Conservation (phyloP, 116 monocot species). For the Zostera marina region DNA sequence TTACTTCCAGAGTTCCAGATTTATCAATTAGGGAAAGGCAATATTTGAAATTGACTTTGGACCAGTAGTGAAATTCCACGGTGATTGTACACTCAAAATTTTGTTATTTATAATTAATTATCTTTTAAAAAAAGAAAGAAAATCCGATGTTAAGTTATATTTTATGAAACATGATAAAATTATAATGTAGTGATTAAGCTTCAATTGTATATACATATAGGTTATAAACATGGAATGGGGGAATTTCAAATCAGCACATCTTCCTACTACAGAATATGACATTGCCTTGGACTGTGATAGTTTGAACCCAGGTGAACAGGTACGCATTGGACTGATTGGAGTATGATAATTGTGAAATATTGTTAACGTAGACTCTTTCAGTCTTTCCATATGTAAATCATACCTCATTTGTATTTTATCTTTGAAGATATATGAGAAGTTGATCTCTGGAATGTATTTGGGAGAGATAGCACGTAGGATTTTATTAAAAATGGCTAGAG, state of each 20-base stretch:
- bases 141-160: neutral
- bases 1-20: too few relatives aligned
- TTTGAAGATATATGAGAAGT: constrained; percentile 42
- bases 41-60: neutral
- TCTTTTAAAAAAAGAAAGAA: too few relatives aligned
- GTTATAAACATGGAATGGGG: constrained; percentile 99
- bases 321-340: constrained; percentile 1
- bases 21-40: neutral
- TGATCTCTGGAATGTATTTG: constrained; percentile 51
- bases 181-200: too few relatives aligned
- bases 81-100: too few relatives aligned
- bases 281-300: constrained; percentile 49
- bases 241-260: constrained; percentile 54
- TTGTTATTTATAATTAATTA: too few relatives aligned
- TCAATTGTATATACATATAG: constrained; percentile 12
- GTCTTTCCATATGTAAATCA: too few relatives aligned
- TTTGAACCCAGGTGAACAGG: constrained; percentile 75
- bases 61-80: neutral
- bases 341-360: neutral
- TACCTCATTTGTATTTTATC: neutral
- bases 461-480: constrained; percentile 54
- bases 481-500: constrained; percentile 30
- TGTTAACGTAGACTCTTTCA: neutral
- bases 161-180: neutral
- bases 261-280: constrained; percentile 57